A percentile compares a stretch with the other conserved stretches of the same genome.
These are phyloP conservation scores for Akanthomyces lecanii DNA, from an alignment of 2,329 filamentous ascomycete genomes.

Conservation along the genomic window DNA sequence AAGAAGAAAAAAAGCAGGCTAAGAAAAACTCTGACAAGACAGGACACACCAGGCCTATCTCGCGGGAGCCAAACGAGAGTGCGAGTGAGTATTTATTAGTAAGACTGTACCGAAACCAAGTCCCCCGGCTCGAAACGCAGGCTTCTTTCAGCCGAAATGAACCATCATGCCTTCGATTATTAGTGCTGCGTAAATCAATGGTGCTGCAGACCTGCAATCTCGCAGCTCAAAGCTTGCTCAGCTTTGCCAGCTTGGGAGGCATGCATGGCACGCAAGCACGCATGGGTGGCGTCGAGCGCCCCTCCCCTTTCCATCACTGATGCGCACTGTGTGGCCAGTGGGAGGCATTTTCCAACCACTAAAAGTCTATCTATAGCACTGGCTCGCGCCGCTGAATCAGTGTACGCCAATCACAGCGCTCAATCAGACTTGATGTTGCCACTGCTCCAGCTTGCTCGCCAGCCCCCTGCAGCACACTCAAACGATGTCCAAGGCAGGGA, in stretches of 20 bases:
- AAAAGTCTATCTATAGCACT: constrained; percentile 12
- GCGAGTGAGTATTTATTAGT: background rate
- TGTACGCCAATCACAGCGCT: background rate
- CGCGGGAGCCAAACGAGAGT: background rate
- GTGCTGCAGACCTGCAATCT: background rate
- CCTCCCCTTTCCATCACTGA: background rate
- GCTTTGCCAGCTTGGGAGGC: background rate
- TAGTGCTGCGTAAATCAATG: background rate
- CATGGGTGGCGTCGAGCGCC: too few species aligned
- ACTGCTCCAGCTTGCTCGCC: background rate
- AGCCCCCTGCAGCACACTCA: constrained; percentile 8
- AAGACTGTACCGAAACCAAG: background rate
- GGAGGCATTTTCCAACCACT: constrained; percentile 7
- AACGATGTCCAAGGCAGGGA: constrained; percentile 11
- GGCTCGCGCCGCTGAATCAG: background rate
- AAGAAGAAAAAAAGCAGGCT: background rate
- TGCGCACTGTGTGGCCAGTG: background rate
- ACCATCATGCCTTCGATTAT: background rate
- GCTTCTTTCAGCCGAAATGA: background rate
- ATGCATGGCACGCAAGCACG: background rate
- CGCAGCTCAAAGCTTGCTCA: background rate
- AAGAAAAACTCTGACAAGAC: background rate
- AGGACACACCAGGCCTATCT: background rate
- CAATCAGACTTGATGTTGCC: background rate
- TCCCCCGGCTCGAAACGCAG: background rate